Evolutionary conservation across 2,329 filamentous ascomycete genomes (phyloP).

Genomic region (Exophiala alcalophila): DNA sequence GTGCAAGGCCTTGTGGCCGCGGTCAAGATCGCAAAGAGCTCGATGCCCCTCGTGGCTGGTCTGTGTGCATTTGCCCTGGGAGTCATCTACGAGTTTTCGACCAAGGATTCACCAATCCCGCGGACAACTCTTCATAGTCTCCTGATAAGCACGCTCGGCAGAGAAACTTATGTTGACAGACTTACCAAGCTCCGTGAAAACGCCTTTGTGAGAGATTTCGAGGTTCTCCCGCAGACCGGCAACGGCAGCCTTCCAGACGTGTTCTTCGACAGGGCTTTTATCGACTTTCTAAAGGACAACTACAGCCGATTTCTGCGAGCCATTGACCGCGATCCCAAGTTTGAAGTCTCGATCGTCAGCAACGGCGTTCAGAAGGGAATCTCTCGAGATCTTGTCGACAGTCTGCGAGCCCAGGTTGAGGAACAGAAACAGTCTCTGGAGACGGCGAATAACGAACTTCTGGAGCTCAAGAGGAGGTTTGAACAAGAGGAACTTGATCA

Average conservation of each 20-base stretch:
- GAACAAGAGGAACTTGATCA: constrained; percentile 74
- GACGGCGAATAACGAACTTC: constrained; percentile 55
- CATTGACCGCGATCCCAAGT: constrained; percentile 83
- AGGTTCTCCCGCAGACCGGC: constrained; percentile 69
- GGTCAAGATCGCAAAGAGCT: constrained; percentile 60
- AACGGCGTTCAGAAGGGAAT: constrained; percentile 84
- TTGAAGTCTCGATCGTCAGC: constrained; percentile 77
- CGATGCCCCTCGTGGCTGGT: constrained; percentile 70
- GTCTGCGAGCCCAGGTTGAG: constrained; percentile 71
- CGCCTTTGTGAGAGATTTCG: constrained; percentile 80
- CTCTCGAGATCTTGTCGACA: constrained; percentile 89
- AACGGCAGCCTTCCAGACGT: constrained; percentile 67
- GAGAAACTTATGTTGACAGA: constrained; percentile 82
- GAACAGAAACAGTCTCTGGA: constrained; percentile 64
- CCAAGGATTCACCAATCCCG: constrained; percentile 89
- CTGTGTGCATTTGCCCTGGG: constrained; percentile 81
- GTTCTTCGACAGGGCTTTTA: constrained; percentile 79
- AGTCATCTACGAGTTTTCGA: constrained; percentile 93
- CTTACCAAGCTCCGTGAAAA: constrained; percentile 74
- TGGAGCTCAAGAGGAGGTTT: constrained; percentile 54
- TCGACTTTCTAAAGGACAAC: constrained; percentile 95
- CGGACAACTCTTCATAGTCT: constrained; percentile 76
- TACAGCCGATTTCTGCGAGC: constrained; percentile 80
- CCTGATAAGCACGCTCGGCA: constrained; percentile 71
- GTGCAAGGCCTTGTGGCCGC: constrained; percentile 81